Conservation (phyloP, 371 early-diverging fungal species). For the Rhizopus sp. region DNA sequence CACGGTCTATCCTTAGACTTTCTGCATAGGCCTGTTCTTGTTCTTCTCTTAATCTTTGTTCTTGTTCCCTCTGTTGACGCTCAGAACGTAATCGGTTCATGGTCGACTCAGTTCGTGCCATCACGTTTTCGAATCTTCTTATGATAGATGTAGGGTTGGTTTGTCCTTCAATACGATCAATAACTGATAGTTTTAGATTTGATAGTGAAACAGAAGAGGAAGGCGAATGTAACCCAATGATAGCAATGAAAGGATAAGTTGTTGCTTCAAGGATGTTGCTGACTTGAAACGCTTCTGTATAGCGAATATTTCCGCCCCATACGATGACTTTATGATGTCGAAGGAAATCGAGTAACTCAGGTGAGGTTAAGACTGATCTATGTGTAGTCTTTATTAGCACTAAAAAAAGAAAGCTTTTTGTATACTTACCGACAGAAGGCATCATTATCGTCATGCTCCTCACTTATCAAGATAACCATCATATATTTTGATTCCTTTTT, state of each 20-base stretch:
- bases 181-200: slow-evolving; percentile 53
- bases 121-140: slow-evolving; percentile 45
- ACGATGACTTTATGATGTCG: slow-evolving; percentile 64
- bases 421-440: slow-evolving; percentile 58
- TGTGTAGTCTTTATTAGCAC: too few relatives aligned
- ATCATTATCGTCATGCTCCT: slow-evolving; percentile 79
- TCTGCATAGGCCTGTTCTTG: slow-evolving; percentile 86
- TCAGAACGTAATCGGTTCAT: slow-evolving; percentile 57
- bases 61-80: slow-evolving; percentile 65
- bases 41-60: slow-evolving; percentile 75
- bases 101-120: slow-evolving; percentile 56
- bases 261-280: slow-evolving; percentile 71
- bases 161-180: slow-evolving; percentile 66
- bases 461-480: slow-evolving; percentile 72
- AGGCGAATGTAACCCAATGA: slow-evolving; percentile 59
- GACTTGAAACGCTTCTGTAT: slow-evolving; percentile 76
- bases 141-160: slow-evolving; percentile 52
- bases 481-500: slow-evolving; percentile 74
- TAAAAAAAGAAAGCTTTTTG: neutral
- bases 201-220: slow-evolving; percentile 19
- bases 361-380: slow-evolving; percentile 61
- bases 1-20: slow-evolving; percentile 78
- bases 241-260: slow-evolving; percentile 79
- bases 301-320: slow-evolving; percentile 79
- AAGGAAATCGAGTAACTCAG: slow-evolving; percentile 61